Percentiles rank a stretch among this genome's conserved stretches.
Evolutionary conservation across 2,329 filamentous ascomycete genomes (phyloP).

Genomic region (Cryphonectria naterciae): DNA sequence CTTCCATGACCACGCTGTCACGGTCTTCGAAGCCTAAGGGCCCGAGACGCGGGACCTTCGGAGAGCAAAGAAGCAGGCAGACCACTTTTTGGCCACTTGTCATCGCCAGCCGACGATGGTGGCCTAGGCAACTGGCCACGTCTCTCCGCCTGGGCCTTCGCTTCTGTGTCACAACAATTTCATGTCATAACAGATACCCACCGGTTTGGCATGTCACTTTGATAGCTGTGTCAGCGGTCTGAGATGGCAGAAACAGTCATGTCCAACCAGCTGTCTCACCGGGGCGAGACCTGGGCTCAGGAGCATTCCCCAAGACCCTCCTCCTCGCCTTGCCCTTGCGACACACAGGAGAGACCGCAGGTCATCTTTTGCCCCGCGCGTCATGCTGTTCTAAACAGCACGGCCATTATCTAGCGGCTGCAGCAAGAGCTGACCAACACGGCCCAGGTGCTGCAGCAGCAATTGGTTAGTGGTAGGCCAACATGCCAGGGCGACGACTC

Average conservation of each 20-base stretch:
- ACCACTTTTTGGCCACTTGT: constrained; percentile 1
- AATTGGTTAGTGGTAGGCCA: not conserved
- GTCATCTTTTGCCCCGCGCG: not conserved
- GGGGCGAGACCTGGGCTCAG: constrained; percentile 1
- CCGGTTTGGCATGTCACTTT: constrained; percentile 13
- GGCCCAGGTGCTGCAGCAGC: not conserved
- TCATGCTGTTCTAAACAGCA: constrained; percentile 1
- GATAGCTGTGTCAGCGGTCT: constrained; percentile 21
- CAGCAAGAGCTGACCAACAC: constrained; percentile 3
- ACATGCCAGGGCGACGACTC: constrained; percentile 5
- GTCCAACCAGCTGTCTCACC: constrained; percentile 11
- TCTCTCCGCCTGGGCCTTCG: not conserved
- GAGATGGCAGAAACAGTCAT: constrained; percentile 21
- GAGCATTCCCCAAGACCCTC: not conserved
- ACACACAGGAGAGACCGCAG: not conserved
- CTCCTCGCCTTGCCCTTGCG: not conserved
- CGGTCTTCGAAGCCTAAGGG: not conserved
- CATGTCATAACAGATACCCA: constrained; percentile 9
- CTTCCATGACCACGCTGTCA: not conserved
- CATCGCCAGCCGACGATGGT: not conserved
- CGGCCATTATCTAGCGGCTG: not conserved
- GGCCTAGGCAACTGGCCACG: not conserved
- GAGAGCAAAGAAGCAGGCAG: not conserved
- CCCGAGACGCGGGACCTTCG: not conserved
- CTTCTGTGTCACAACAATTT: constrained; percentile 19